Conservation (phyloP, 1,284 basidiomycete species). For the Sanghuangporus sanghuang region DNA sequence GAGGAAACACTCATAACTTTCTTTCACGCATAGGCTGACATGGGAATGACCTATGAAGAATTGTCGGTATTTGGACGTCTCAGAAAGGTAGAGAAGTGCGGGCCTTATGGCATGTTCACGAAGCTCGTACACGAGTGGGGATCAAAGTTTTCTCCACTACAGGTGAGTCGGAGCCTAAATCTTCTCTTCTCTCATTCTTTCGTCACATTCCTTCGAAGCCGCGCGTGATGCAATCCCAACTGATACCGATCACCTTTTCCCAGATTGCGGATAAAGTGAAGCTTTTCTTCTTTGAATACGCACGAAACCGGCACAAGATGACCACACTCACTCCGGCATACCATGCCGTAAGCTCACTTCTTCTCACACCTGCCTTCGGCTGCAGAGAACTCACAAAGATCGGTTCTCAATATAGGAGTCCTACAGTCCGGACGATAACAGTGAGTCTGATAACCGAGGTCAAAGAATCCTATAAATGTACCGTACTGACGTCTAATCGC, state of each 20-base stretch:
- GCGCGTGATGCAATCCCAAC: not conserved
- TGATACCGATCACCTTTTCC: constrained; percentile 5
- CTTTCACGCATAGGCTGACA: constrained; percentile 62
- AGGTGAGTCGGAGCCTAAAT: constrained; percentile 42
- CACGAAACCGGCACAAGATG: constrained; percentile 98
- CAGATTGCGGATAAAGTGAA: constrained; percentile 98
- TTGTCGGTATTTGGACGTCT: constrained; percentile 90
- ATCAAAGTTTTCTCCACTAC: constrained; percentile 66
- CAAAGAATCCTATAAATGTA: not conserved
- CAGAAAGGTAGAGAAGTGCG: constrained; percentile 95
- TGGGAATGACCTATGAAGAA: constrained; percentile 99
- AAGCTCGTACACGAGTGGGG: constrained; percentile 95
- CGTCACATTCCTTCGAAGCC: not conserved
- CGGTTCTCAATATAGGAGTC: constrained; percentile 57
- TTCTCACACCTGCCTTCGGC: constrained; percentile 11
- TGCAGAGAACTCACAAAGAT: constrained; percentile 2
- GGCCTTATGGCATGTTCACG: constrained; percentile 94
- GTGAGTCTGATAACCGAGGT: constrained; percentile 41
- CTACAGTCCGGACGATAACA: constrained; percentile 95
- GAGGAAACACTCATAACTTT: not conserved
- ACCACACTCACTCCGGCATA: constrained; percentile 96
- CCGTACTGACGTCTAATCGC: constrained; percentile 4
- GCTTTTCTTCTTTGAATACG: constrained; percentile 95
- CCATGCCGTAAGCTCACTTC: constrained; percentile 70
- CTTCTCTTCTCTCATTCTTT: not conserved